Conservation (phyloP, 1,284 basidiomycete genomes). For the Trametes polyzona region DNA sequence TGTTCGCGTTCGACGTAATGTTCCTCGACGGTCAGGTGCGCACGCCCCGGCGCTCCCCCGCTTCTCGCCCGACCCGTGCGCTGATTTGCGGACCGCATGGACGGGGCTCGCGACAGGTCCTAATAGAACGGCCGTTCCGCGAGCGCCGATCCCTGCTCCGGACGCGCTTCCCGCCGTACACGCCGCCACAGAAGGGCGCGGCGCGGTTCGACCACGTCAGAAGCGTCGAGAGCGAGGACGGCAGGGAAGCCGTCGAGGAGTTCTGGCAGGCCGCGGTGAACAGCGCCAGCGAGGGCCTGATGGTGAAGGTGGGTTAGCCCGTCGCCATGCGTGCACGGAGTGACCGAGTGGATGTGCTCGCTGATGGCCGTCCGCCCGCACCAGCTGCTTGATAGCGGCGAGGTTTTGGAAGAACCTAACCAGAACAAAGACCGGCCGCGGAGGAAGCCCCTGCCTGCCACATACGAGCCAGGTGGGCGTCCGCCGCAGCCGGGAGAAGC, state of each 20-base stretch:
- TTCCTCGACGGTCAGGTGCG: conserved; percentile 80
- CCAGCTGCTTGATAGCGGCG: conserved; percentile 63
- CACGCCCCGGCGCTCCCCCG: conserved; percentile 1
- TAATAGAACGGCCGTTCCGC: conserved; percentile 76
- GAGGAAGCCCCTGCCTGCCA: conserved; percentile 80
- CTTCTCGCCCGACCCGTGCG: neutral
- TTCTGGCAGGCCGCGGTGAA: conserved; percentile 86
- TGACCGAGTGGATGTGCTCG: too few relatives aligned
- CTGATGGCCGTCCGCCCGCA: conserved; percentile 29
- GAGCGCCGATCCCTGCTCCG: conserved; percentile 71
- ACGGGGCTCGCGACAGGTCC: conserved; percentile 48
- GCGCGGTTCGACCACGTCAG: conserved; percentile 82
- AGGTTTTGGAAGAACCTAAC: conserved; percentile 42
- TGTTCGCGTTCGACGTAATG: conserved; percentile 93
- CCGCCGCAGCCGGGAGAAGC: conserved; percentile 10
- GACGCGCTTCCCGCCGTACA: conserved; percentile 57
- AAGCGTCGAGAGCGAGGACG: conserved; percentile 73
- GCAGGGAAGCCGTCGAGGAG: conserved; percentile 65
- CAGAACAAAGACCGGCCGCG: conserved; percentile 45
- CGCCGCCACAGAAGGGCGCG: conserved; percentile 47
- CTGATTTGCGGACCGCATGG: conserved; percentile 14
- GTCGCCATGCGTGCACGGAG: neutral
- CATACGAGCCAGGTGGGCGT: conserved; percentile 80
- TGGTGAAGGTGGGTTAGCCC: conserved; percentile 78
- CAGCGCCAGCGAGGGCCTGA: conserved; percentile 88